Evolutionary conservation across 495 filamentous ascomycete genomes (phyloP), one percentile per base, ranked within the genome.

Genomic region (Penicillium samsonianum): DNA sequence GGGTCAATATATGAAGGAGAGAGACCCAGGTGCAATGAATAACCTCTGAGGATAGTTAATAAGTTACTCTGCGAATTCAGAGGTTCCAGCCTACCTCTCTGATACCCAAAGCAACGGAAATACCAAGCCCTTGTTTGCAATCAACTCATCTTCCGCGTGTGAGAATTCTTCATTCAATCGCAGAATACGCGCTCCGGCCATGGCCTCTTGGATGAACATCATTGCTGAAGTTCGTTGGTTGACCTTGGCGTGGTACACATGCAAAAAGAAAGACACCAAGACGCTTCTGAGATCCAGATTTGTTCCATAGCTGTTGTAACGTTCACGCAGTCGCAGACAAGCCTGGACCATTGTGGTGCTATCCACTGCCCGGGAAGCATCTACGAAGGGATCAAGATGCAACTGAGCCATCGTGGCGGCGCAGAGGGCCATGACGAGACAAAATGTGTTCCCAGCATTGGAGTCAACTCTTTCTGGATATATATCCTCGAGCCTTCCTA

Each of bases 341-440:
- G 60, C 55, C 10, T 58, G 42, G 8, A 61, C 67, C 65, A 73
- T 58, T 16, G 42, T 23, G 5, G 57, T 43, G 17, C 64, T 61
- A 47, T 71, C 65, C 14, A 68, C 53, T 7, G 37, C 30, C 2
- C 17, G 4, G 0, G 53, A 30, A 1, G 41, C 58, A 40, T 62
- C 49, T 6, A 23, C 19, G 2, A 68, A 23, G 7, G 68, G 67
- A 1, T 52, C 44, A 10, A 73, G 59, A 14, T 73, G 61, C 51
- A 71, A 43, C 47, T 73, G 70, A 12, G 70, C 67, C 64, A 73
- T 71, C 7, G 70, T 71, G 10, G 70, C 70, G 1, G 70, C 68
- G 35, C 64, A 73, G 28, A 73, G 61, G 3, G 70, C 70, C 25
- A 63, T 63, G 1, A 52, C 57, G 22, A 69, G 58, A 57, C 65